Evolutionary conservation across 495 filamentous ascomycete species (phyloP), one percentile per base, ranked within the genome.

Genomic region (Letharia lupina): DNA sequence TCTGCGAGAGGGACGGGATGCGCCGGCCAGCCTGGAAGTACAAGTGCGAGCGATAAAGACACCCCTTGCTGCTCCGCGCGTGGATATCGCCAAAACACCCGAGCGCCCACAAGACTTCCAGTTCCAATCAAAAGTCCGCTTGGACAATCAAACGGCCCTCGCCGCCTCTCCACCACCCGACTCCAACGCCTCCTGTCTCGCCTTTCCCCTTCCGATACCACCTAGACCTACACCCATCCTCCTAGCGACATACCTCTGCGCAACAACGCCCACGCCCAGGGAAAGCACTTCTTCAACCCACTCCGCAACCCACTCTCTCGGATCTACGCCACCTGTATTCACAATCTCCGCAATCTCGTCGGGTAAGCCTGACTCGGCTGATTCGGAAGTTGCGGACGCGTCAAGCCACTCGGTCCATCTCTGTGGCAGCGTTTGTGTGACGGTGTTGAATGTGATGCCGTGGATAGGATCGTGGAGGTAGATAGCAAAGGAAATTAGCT

Each of bases 401-500:
- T 98, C 93, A 6, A 98, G 81, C 94, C 94, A 98, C 65, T 86
- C 82, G 67, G 92, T 84, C 94, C 94, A 98, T 71, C 87, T 84
- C 61, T 84, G 80, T 0, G 95, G 94, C n/a, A 98, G 78, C 15
- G 84, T 67, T 75, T 98, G 94, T 61, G 91, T 91, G 70, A 96
- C 75, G 28, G 91, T 86, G 72, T 86, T 80, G 81, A 93, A 98
- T 61, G 87, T 85, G 74, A 98, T 94, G 70, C 86, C 85, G 78
- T 98, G 94, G 52, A 96, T 84, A 31, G 94, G 93, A 75, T 98
- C 94, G 70, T 96, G 85, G 37, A 98, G 85, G 73, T 95, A 96
- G 64, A 98, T 81, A 31, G 94, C 94, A 69, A 98, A 98, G 59
- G 81, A 80, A 57, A 96, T 81, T 40, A 86, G 82, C 10, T 71